These are phyloP conservation scores for Aquilaria sinensis DNA, from an alignment of 345 rosid genomes.

Conservation along the genomic window DNA sequence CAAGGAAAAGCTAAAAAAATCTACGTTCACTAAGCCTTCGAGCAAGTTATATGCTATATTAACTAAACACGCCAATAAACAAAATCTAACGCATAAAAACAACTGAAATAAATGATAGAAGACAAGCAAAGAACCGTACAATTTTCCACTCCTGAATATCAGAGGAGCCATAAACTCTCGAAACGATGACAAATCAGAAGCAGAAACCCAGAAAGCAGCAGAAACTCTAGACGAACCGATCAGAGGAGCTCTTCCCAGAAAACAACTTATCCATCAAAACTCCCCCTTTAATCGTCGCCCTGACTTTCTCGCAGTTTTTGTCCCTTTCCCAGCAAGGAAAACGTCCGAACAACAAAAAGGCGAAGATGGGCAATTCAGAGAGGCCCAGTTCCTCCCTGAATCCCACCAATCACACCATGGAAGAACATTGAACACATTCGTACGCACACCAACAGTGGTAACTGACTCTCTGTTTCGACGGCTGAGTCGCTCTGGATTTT, in stretches of 20 bases:
- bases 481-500: neutral
- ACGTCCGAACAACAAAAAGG: slow-evolving; percentile 1
- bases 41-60: neutral
- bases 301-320: slow-evolving; percentile 2
- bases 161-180: slow-evolving; percentile 18
- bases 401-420: slow-evolving; percentile 49
- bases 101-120: neutral
- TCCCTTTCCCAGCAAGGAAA: slow-evolving; percentile 21
- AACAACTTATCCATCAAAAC: slow-evolving; percentile 7
- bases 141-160: slow-evolving; percentile 25
- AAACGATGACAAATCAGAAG: neutral
- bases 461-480: too few relatives aligned
- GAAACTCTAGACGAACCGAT: slow-evolving; percentile 7
- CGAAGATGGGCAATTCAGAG: slow-evolving; percentile 35
- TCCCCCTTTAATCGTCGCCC: slow-evolving; percentile 1
- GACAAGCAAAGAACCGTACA: slow-evolving; percentile 15
- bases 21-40: too few relatives aligned
- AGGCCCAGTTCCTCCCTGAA: slow-evolving; percentile 46
- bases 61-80: neutral
- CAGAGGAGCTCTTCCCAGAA: slow-evolving; percentile 25
- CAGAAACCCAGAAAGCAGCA: slow-evolving; percentile 10
- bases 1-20: too few relatives aligned
- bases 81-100: neutral
- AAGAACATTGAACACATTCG: slow-evolving; percentile 45
- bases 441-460: slow-evolving; percentile 3